Percentiles rank a stretch among this genome's conserved stretches.
These are phyloP conservation scores for Penicillium glabrum DNA, from an alignment of 2,329 filamentous ascomycete species.

Conservation along the genomic window DNA sequence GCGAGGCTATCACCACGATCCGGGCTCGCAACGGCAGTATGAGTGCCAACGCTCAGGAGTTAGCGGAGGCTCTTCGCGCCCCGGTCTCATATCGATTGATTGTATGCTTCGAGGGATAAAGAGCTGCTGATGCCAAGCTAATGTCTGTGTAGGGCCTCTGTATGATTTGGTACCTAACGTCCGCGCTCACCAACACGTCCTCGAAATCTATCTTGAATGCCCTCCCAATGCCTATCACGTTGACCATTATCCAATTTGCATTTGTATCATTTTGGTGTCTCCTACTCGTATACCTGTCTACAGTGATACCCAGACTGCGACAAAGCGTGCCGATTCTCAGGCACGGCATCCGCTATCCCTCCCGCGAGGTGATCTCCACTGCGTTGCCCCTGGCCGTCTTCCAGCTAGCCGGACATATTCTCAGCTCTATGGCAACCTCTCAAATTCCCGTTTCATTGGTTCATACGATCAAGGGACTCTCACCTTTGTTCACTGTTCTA, in stretches of 20 bases:
- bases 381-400: constrained; percentile 91
- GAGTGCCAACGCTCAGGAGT: constrained; percentile 88
- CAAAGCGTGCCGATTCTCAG: constrained; percentile 74
- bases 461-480: constrained; percentile 97
- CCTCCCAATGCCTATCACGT: constrained; percentile 83
- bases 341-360: constrained; percentile 79
- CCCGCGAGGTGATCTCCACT: constrained; percentile 75
- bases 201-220: constrained; percentile 95
- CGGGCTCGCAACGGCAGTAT: constrained; percentile 79
- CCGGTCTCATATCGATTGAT: constrained; percentile 86
- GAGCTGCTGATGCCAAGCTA: constrained; percentile 47
- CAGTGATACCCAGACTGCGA: constrained; percentile 68
- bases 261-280: constrained; percentile 90
- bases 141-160: constrained; percentile 67
- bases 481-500: constrained; percentile 89
- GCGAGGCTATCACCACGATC: constrained; percentile 83
- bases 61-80: constrained; percentile 85
- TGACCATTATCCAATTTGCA: constrained; percentile 90
- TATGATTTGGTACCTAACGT: constrained; percentile 90
- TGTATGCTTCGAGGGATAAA: constrained; percentile 53
- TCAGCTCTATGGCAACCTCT: constrained; percentile 90
- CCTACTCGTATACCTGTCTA: constrained; percentile 72
- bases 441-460: constrained; percentile 96
- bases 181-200: constrained; percentile 93
- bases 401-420: constrained; percentile 88